Evolutionary conservation across 768 basidiomycete species (phyloP).

Genomic region (Macrolepiota fuliginosa): DNA sequence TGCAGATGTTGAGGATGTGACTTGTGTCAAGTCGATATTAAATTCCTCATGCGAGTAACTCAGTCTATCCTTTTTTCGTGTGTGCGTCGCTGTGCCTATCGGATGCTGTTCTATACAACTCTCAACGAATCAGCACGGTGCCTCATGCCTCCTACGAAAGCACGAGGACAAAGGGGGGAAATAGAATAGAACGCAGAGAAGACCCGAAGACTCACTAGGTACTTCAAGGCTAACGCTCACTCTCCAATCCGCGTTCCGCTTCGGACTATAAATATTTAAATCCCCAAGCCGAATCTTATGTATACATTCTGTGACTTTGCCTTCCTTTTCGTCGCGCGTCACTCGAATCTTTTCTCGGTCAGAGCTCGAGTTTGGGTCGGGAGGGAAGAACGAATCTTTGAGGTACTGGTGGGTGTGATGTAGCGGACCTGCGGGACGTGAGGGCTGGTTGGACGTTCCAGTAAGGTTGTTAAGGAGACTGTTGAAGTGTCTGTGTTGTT

Average conservation of each 20-base stretch:
- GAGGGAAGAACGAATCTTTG: slow-evolving; percentile 73
- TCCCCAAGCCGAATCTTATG: slow-evolving; percentile 84
- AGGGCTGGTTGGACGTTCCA: slow-evolving; percentile 48
- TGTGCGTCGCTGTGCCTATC: slow-evolving; percentile 54
- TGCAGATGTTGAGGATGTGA: slow-evolving; percentile 53
- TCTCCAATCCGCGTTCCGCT: slow-evolving; percentile 84
- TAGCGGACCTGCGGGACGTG: slow-evolving; percentile 55
- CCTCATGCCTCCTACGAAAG: background rate
- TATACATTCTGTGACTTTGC: slow-evolving; percentile 61
- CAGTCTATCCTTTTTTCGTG: slow-evolving; percentile 84
- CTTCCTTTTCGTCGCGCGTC: slow-evolving; percentile 76
- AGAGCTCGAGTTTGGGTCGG: slow-evolving; percentile 26
- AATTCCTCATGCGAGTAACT: slow-evolving; percentile 95
- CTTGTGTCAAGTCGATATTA: slow-evolving; percentile 91
- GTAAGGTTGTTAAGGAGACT: slow-evolving; percentile 81
- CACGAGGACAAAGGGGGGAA: background rate
- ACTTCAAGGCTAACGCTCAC: slow-evolving; percentile 92
- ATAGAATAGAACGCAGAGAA: background rate
- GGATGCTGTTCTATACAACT: slow-evolving; percentile 59
- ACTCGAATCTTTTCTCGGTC: slow-evolving; percentile 72
- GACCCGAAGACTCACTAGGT: slow-evolving; percentile 54
- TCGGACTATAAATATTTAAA: slow-evolving; percentile 85
- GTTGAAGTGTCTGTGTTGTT: slow-evolving; percentile 88
- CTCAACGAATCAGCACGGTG: background rate
- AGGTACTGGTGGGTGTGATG: slow-evolving; percentile 76